Evolutionary conservation across 306 rosid species (phyloP), one percentile per base, ranked within the genome.

Genomic region (Hippophae gyantsensis): DNA sequence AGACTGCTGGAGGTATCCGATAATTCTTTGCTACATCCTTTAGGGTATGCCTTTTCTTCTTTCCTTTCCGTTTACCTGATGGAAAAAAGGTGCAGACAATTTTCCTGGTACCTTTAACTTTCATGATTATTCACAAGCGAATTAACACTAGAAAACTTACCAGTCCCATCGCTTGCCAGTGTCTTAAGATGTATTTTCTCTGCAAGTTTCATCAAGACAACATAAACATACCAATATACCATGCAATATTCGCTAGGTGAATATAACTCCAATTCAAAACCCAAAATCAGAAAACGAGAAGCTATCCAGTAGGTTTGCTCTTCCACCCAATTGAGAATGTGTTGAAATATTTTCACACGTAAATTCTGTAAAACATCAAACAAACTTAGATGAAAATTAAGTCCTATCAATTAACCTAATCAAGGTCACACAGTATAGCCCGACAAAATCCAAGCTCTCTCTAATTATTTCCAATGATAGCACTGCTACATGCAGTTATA

Each of bases 221-320:
- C 82, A 71, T 86, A 76, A 42, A 87, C 79, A 59, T 90, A 87
- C 98, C 98, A 90, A 74, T 90, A 90, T 46, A 85, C 95, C 98
- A 90, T 90, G 82, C 95, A 87, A 78, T 87, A 90, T 72, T 90
- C 95, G 78, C 85, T 79, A n/a, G 78, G 71, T 14, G 96, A 78
- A 67, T 90, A 90, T 27, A 90, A 92, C 71, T 90, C 95, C 77
- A 90, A 66, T 60, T 90, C 98, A 66, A 90, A 90, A 69, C 98
- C 98, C 77, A 90, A 77, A 61, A 76, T 72, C 68, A 90, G 92
- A 79, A 90, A 90, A 53, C 93, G 98, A 18, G 75, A 77, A 69
- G 98, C 94, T 76, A 87, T 85, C 98, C 98, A 90, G 65, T 83
- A 87, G 55, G 92, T 90, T 85, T 87, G 89, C 83, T 87, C 95